Percentiles rank a stretch among this genome's conserved stretches.
Conservation (phyloP, 495 filamentous ascomycete species). For the Trichodelitschia bisporula region DNA sequence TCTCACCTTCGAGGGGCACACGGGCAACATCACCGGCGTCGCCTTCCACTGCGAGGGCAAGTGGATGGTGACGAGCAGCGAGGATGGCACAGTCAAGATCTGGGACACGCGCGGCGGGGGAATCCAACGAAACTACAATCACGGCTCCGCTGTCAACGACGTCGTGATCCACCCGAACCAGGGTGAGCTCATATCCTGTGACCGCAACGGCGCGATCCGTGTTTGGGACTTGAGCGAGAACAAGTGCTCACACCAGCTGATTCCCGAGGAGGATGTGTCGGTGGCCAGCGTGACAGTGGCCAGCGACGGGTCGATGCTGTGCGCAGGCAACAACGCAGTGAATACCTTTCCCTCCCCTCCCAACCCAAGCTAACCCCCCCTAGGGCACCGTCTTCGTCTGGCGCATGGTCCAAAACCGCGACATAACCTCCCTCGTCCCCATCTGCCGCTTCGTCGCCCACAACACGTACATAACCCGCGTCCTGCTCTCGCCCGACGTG, state of each 20-base stretch:
- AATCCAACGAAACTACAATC: conserved; percentile 78
- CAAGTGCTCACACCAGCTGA: conserved; percentile 86
- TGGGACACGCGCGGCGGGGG: conserved; percentile 84
- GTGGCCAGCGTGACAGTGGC: conserved; percentile 89
- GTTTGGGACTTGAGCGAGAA: conserved; percentile 96
- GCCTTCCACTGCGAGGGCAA: conserved; percentile 97
- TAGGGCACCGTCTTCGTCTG: conserved; percentile 95
- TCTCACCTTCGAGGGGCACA: conserved; percentile 85
- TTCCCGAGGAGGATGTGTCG: conserved; percentile 83
- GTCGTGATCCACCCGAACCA: conserved; percentile 97
- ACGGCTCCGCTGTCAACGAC: conserved; percentile 75
- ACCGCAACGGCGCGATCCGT: conserved; percentile 75
- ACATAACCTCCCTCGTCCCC: conserved; percentile 70
- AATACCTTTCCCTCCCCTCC: conserved; percentile 5
- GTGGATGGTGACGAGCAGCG: conserved; percentile 99
- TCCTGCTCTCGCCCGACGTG: conserved; percentile 89
- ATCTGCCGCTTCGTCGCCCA: conserved; percentile 85
- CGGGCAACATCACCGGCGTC: conserved; percentile 81
- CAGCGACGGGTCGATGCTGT: conserved; percentile 81
- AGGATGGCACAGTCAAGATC: conserved; percentile 94
- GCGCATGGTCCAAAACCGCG: conserved; percentile 63
- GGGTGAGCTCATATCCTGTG: conserved; percentile 89
- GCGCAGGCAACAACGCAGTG: conserved; percentile 83
- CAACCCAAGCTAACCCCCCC: not conserved
- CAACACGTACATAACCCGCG: conserved; percentile 78